Conservation (phyloP, 257 asterid species). For the Capsicum chinense region DNA sequence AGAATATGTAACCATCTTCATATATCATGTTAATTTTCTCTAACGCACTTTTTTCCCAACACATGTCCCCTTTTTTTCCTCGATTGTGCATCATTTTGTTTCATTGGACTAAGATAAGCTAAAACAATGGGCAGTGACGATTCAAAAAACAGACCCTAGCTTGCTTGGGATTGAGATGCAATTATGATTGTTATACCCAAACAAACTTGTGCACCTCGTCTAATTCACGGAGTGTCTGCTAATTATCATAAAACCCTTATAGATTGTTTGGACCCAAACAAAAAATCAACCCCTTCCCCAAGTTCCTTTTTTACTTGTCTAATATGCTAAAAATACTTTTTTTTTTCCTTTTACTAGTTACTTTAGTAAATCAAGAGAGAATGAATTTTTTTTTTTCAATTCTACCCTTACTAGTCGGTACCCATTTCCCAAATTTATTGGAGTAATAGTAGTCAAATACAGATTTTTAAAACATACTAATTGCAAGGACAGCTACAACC, state of each 20-base stretch:
- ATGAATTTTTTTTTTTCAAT: not conserved
- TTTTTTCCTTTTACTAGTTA: not conserved
- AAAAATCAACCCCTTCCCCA: not conserved
- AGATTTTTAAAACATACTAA: not conserved
- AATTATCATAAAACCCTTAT: not conserved
- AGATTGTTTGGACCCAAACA: not conserved
- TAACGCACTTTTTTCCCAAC: not conserved
- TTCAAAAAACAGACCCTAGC: not conserved
- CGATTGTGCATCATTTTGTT: not conserved
- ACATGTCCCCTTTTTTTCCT: not conserved
- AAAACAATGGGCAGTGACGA: not conserved
- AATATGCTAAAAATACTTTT: not conserved
- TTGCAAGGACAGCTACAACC: not conserved
- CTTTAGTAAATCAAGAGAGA: not conserved
- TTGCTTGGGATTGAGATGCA: not conserved
- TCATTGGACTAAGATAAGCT: not conserved
- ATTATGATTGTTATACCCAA: not conserved
- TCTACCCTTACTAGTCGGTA: not conserved
- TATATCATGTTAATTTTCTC: not conserved
- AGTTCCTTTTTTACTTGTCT: not conserved
- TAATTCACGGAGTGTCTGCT: not conserved
- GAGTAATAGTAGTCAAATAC: not conserved
- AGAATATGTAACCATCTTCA: not conserved
- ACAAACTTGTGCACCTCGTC: not conserved
- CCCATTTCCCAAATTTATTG: not conserved